A percentile compares a stretch with the other conserved stretches of the same genome.
Conservation (phyloP, 129 eudicot genomes). For the Flaveria ramosissima region DNA sequence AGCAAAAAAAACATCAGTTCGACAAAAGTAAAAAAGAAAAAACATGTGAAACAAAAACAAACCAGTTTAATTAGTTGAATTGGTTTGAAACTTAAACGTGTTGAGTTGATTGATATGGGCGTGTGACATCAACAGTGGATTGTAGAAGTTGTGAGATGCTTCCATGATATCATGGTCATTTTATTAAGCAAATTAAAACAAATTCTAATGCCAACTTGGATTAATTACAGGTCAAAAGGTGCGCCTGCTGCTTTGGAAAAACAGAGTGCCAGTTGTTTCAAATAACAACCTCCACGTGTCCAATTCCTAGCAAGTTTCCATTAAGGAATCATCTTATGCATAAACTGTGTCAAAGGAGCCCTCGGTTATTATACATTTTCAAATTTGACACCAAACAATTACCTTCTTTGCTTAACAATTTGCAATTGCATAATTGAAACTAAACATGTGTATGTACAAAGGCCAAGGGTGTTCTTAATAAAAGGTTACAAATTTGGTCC, state of each 20-base stretch:
- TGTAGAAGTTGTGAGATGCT: not conserved
- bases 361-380: not conserved
- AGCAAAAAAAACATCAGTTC: too few species aligned
- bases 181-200: too few species aligned
- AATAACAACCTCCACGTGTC: constrained; percentile 5
- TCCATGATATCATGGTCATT: not conserved
- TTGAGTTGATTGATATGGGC: not conserved
- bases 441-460: not conserved
- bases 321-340: not conserved
- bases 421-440: not conserved
- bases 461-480: not conserved
- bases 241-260: constrained; percentile 20
- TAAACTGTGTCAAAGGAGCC: not conserved
- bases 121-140: not conserved
- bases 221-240: constrained; percentile 23
- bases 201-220: constrained; percentile 14
- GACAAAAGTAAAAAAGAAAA: too few species aligned
- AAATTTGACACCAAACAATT: not conserved
- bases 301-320: constrained; percentile 8
- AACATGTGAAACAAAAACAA: not conserved
- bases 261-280: constrained; percentile 23
- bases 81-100: not conserved
- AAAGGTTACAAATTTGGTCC: not conserved
- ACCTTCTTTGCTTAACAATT: not conserved
- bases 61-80: not conserved